A percentile compares a stretch with the other conserved stretches of the same genome.
Conservation (phyloP, 164 flowering plant genomes). For the Magnolia changhungtana region DNA sequence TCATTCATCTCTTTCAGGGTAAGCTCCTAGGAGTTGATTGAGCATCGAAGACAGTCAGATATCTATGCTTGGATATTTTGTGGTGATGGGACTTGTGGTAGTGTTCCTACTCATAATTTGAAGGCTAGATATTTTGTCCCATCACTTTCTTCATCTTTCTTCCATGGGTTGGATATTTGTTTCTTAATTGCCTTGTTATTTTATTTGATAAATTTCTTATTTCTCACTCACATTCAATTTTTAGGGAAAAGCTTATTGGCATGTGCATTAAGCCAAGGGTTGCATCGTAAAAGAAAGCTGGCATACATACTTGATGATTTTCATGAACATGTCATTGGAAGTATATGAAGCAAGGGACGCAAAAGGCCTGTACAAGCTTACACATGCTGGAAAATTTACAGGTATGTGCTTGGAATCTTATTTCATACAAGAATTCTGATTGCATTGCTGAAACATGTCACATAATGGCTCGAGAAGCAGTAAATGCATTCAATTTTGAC, state of each 20-base stretch:
- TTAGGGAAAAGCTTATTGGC: slow-evolving; percentile 94
- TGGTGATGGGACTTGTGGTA: no score
- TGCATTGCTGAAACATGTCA: not conserved
- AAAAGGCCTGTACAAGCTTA: slow-evolving; percentile 91
- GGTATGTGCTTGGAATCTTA: slow-evolving; percentile 38
- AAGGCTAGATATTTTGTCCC: no score
- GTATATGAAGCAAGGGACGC: slow-evolving; percentile 92
- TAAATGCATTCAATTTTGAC: no score
- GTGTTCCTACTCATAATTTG: no score
- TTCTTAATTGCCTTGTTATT: not conserved
- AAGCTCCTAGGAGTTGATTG: no score
- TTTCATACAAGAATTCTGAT: not conserved
- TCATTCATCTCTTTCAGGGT: no score
- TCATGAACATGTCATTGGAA: slow-evolving; percentile 73
- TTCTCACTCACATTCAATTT: slow-evolving; percentile 12
- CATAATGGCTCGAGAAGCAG: no score
- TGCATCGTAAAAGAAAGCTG: slow-evolving; percentile 70
- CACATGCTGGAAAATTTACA: slow-evolving; percentile 93
- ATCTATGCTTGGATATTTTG: no score
- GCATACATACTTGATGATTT: slow-evolving; percentile 88
- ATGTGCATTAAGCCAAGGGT: slow-evolving; percentile 59
- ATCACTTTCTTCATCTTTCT: no score
- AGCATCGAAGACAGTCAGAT: no score
- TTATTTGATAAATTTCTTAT: slow-evolving; percentile 2
- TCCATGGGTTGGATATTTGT: not conserved